Evolutionary conservation across 352 stramenopile species (phyloP).

Genomic region (Globisporangium yorkense): DNA sequence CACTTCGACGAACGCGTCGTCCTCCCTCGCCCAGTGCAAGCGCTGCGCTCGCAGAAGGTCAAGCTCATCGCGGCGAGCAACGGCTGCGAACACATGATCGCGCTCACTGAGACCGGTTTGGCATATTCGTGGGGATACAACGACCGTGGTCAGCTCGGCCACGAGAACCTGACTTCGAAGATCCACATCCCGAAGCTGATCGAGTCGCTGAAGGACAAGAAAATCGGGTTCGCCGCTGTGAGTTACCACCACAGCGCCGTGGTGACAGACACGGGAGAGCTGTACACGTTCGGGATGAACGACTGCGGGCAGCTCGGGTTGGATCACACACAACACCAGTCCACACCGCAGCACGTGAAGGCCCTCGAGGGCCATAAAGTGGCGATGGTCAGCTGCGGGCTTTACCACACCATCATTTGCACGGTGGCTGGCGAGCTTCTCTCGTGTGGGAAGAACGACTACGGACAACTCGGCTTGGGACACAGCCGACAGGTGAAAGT

Average conservation of each 20-base stretch:
- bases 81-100: conserved; percentile 86
- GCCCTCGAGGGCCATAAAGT: conserved; percentile 64
- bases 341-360: conserved; percentile 71
- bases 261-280: conserved; percentile 60
- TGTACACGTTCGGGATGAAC: conserved; percentile 89
- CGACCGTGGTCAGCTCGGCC: conserved; percentile 77
- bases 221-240: conserved; percentile 68
- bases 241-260: conserved; percentile 86
- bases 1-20: conserved; percentile 87
- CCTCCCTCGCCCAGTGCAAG: conserved; percentile 71
- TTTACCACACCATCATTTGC: conserved; percentile 84
- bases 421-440: conserved; percentile 62
- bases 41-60: conserved; percentile 68
- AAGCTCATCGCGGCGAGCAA: conserved; percentile 85
- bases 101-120: conserved; percentile 68
- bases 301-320: conserved; percentile 83
- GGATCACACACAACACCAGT: conserved; percentile 75
- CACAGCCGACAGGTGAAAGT: conserved; percentile 78
- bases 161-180: conserved; percentile 82
- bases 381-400: conserved; percentile 69
- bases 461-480: conserved; percentile 74
- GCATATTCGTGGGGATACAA: conserved; percentile 89
- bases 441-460: conserved; percentile 86
- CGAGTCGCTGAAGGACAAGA: conserved; percentile 81
- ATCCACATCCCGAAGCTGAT: conserved; percentile 82